Evolutionary conservation across 2,329 filamentous ascomycete genomes (phyloP), one percentile per base, ranked within the genome.

Genomic region (Acrocalymma vagum): DNA sequence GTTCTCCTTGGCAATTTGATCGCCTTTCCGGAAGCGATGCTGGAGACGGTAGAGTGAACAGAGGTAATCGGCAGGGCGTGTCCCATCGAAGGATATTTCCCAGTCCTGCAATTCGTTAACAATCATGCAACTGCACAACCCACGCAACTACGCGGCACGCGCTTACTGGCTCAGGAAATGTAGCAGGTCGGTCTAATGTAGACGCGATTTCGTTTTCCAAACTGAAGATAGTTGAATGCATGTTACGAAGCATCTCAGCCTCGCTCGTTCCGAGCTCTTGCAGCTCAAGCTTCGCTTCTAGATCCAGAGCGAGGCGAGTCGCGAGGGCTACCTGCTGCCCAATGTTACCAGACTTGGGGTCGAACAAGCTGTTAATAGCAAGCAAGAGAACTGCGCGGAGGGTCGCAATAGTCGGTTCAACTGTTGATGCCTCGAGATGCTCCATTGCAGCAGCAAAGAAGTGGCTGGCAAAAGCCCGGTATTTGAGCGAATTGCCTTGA

Each of bases 301-400:
- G 50, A 16, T 60, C 53, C 24, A 67, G 56, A 6, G 60, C 61
- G 11, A 70, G 51, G n/a, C 66, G 56, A 6, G 61, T 52, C 3
- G 66, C 64, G 29, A 69, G 62, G 8, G 65, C 66, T 22, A 69
- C 46, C 24, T 70, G 66, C 37, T 70, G 66, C 7, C 66, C 64
- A 21, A 65, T 58, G 20, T 70, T 69, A 2, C 66, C 66, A 5
- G 50, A 48, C 14, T 62, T 60, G 9, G 66, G 66, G 21, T 70
- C 64, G 26, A 70, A 69, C 6, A 62, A 50, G 39, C 63, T 65
- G 37, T 69, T 64, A 22, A 70, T 62, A 17, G 64, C 60, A 16
- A 70, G 61, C 7, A 70, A 34, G 8, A 68, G 36, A 11, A 69
- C 54, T 2, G 64, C 59, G 11, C 62, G 55, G 3, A 70, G 53